These are phyloP conservation scores for Nigrospora sphaerica DNA, from an alignment of 2,329 filamentous ascomycete genomes.

Conservation along the genomic window DNA sequence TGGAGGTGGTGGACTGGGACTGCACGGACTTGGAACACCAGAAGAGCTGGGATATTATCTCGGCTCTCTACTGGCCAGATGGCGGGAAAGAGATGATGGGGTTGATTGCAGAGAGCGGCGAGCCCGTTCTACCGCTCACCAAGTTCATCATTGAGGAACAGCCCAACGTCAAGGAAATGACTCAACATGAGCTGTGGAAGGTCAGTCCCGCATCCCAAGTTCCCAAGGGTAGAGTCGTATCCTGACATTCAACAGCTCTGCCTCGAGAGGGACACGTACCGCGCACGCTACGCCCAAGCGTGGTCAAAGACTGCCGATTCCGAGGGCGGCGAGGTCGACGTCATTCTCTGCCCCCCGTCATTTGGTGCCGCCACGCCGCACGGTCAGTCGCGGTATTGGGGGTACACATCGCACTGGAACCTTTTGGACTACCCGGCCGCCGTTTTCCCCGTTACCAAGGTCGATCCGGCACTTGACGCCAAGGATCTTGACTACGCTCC, in stretches of 20 bases:
- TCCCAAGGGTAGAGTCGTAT: not conserved
- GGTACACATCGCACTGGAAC: slow-evolving; percentile 49
- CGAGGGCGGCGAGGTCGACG: slow-evolving; percentile 28
- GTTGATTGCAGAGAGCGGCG: slow-evolving; percentile 34
- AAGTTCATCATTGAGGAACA: slow-evolving; percentile 42
- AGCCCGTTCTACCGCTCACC: slow-evolving; percentile 41
- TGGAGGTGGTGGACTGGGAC: slow-evolving; percentile 10
- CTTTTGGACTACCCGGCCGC: slow-evolving; percentile 44
- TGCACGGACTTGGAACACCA: slow-evolving; percentile 6
- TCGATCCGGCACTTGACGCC: slow-evolving; percentile 32
- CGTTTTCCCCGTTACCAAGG: slow-evolving; percentile 39
- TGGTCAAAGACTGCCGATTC: slow-evolving; percentile 9
- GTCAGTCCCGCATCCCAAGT: slow-evolving; percentile 6
- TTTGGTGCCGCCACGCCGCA: slow-evolving; percentile 36
- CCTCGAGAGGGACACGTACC: slow-evolving; percentile 11
- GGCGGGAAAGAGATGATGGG: slow-evolving; percentile 35
- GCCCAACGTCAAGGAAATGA: slow-evolving; percentile 28
- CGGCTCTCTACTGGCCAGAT: slow-evolving; percentile 40
- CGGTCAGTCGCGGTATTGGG: slow-evolving; percentile 42
- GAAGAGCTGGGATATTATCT: slow-evolving; percentile 14
- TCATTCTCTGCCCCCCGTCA: slow-evolving; percentile 42
- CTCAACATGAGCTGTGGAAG: slow-evolving; percentile 32
- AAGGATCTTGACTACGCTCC: slow-evolving; percentile 25
- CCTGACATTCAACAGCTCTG: slow-evolving; percentile 5
- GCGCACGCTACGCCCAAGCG: slow-evolving; percentile 6